Evolutionary conservation across 768 basidiomycete species (phyloP).

Genomic region (Boletus fagicola): DNA sequence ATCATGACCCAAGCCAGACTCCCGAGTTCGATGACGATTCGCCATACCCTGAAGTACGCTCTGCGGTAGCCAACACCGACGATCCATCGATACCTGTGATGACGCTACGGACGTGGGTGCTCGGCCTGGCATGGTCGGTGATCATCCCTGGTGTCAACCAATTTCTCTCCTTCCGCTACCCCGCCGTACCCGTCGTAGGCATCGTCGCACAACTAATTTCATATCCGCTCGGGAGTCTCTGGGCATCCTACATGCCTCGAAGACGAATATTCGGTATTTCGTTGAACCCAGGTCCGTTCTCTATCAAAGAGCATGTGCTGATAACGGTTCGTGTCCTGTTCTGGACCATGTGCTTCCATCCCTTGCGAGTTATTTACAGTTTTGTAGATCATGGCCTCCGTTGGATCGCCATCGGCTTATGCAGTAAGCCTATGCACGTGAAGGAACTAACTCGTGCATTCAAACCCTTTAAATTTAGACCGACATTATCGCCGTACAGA

Average conservation of each 20-base stretch:
- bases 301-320: constrained; percentile 74
- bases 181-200: constrained; percentile 58
- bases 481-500: constrained; percentile 74
- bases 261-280: constrained; percentile 56
- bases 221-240: constrained; percentile 63
- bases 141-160: constrained; percentile 67
- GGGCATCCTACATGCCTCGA: constrained; percentile 53
- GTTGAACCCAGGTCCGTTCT: constrained; percentile 75
- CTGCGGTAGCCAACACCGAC: constrained; percentile 69
- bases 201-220: constrained; percentile 71
- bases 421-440: constrained; percentile 38
- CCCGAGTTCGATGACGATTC: constrained; percentile 53
- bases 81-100: constrained; percentile 59
- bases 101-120: constrained; percentile 66
- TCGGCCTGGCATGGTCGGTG: constrained; percentile 71
- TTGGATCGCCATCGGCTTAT: constrained; percentile 61
- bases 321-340: constrained; percentile 44
- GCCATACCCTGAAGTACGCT: constrained; percentile 71
- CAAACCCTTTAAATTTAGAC: constrained; percentile 34
- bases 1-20: constrained; percentile 18
- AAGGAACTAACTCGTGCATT: constrained; percentile 1
- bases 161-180: constrained; percentile 77
- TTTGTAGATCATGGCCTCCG: constrained; percentile 51
- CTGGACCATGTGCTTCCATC: constrained; percentile 32
- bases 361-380: constrained; percentile 22